Evolutionary conservation across 805 yeast species (phyloP).

Genomic region (Jamesozyma jinghongensis): DNA sequence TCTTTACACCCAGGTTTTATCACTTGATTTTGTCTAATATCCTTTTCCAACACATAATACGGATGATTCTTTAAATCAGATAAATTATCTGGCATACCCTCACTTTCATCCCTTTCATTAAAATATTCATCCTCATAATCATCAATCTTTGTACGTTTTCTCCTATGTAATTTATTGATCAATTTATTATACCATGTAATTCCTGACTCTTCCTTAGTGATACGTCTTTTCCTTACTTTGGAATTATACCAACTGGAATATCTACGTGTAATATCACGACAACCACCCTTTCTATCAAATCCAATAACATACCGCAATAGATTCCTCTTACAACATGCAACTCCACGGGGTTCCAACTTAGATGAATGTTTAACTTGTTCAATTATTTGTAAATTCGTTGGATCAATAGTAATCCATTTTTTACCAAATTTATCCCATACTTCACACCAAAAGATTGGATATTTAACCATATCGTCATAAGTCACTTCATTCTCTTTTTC

Average conservation of each 20-base stretch:
- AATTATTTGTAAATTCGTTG: conserved; percentile 52
- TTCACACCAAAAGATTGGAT: conserved; percentile 88
- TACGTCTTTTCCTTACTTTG: conserved; percentile 62
- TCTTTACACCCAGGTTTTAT: conserved; percentile 49
- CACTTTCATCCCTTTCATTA: conserved; percentile 47
- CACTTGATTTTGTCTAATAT: conserved; percentile 63
- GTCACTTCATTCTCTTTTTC: neutral
- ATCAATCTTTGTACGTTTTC: conserved; percentile 26
- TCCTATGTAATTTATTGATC: conserved; percentile 18
- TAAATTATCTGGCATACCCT: conserved; percentile 80
- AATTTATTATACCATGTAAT: conserved; percentile 52
- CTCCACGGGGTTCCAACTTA: conserved; percentile 55
- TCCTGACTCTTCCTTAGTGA: conserved; percentile 50
- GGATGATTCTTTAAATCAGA: conserved; percentile 87
- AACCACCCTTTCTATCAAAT: conserved; percentile 53
- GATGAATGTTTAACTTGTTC: conserved; percentile 53
- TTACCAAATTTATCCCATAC: conserved; percentile 73
- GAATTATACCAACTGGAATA: conserved; percentile 66
- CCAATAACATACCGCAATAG: conserved; percentile 69
- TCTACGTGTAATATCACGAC: conserved; percentile 77
- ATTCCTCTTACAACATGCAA: conserved; percentile 30
- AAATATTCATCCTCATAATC: conserved; percentile 31
- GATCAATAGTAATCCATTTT: conserved; percentile 83
- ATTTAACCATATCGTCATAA: conserved; percentile 23
- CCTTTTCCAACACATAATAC: conserved; percentile 67